Base-by-base conservation (phyloP, 352 stramenopile species). In the Phytophthora syringae region DNA sequence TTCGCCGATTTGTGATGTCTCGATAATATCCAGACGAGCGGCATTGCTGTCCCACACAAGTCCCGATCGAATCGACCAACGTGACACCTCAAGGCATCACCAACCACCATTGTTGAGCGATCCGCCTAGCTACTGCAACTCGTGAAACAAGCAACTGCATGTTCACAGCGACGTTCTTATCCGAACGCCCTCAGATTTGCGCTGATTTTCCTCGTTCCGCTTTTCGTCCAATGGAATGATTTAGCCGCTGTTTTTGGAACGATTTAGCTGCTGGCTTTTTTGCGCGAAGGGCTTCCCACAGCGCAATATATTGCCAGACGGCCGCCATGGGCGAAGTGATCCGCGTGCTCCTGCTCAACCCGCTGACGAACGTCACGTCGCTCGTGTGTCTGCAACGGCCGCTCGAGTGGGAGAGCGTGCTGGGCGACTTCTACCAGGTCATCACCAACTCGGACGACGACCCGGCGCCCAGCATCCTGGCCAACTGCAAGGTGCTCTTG, bases 361-460 rank as follows among this genome's bases (percentile, higher is more conserved):
- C 83, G 44, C 69, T 92, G 37, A 84, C 79, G 22, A 53, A 80
- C 59, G 70, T 77, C 32, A 92, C 84, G 54, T 83, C 82, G 58
- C 82, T 94, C 64, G 86, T 94, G 70, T 91, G 83, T 72, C 83
- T 94, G 36, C 78, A 90, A 64, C 83, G 86, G 25, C 86, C 86
- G 54, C 80, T 94, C 49, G 80, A 90, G 45, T 94, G 86, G 86
- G 81, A 78, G 45, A 56, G 76, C 59, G 86, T 94, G 55, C 74
- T 94, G 3, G 72, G 76, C 54, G 86, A 94, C 71, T 92, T 94
- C 69, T 92, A 92, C 71, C 83, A 92, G 69, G 83, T 83, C 44
- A 88, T 94, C 58, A 90, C 75, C 50, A 90, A 94, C 76, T 82
- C 83, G 54, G 86, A 94, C 68, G 86, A 94, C 45, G 82, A 90